A percentile compares a stretch with the other conserved stretches of the same genome.
Conservation (phyloP, 1,139 yeast genomes). For the Geotrichum macrosporum region DNA sequence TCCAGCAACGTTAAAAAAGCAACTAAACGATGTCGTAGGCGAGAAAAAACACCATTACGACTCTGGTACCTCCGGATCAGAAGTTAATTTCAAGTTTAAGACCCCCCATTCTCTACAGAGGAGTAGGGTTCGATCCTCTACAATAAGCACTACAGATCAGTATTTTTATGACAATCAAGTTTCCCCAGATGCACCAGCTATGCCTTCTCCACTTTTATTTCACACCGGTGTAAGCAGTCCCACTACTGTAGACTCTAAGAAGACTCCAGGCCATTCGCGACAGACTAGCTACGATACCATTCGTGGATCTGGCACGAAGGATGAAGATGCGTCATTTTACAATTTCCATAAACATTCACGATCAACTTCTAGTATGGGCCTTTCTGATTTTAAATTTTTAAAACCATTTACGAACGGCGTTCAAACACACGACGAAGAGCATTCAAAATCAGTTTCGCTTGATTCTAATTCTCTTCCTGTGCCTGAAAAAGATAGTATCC, state of each 20-base stretch:
- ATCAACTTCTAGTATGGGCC: slow-evolving; percentile 14
- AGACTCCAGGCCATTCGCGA: slow-evolving; percentile 12
- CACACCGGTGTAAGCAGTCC: neutral
- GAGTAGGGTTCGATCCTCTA: slow-evolving; percentile 11
- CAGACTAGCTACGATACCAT: slow-evolving; percentile 15
- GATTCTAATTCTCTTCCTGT: slow-evolving; percentile 7
- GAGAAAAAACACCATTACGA: neutral
- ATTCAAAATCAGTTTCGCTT: neutral
- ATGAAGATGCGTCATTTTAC: slow-evolving; percentile 1
- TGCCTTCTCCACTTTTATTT: slow-evolving; percentile 1
- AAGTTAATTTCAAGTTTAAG: neutral
- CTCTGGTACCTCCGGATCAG: neutral
- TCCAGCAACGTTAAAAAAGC: slow-evolving; percentile 9
- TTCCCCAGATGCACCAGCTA: slow-evolving; percentile 5
- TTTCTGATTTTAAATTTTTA: slow-evolving; percentile 15
- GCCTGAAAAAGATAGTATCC: slow-evolving; percentile 8
- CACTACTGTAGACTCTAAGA: slow-evolving; percentile 2
- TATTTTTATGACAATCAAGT: slow-evolving; percentile 7
- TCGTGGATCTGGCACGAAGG: too few relatives aligned
- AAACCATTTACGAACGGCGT: slow-evolving; percentile 3
- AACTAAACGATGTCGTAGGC: slow-evolving; percentile 3
- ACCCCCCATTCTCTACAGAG: slow-evolving; percentile 4
- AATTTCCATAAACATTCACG: slow-evolving; percentile 11
- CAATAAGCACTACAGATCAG: slow-evolving; percentile 15
- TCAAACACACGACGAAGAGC: neutral